A percentile compares a stretch with the other conserved stretches of the same genome.
Conservation (phyloP, 2,329 filamentous ascomycete species). For the Pyrenochaeta sp. region DNA sequence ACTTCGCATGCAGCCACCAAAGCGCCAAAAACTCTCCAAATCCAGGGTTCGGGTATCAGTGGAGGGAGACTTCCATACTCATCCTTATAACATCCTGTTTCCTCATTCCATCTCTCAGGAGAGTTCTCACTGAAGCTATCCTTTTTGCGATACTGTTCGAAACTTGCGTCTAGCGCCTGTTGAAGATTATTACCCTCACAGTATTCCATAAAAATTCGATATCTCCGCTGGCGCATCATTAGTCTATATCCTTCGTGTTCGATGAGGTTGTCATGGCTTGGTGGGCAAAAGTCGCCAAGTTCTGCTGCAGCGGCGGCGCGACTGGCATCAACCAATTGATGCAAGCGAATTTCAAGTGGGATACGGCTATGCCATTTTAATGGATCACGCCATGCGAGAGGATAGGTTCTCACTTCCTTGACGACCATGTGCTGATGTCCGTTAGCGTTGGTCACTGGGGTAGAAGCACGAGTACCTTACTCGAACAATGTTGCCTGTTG, state of each 20-base stretch:
- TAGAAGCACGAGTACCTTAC: slow-evolving; percentile 7
- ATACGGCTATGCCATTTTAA: slow-evolving; percentile 6
- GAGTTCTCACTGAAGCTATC: neutral
- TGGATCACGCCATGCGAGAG: slow-evolving; percentile 2
- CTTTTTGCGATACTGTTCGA: too few relatives aligned
- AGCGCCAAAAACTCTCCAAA: too few relatives aligned
- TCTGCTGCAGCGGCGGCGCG: neutral
- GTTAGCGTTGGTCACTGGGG: neutral
- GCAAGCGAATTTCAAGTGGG: slow-evolving; percentile 15
- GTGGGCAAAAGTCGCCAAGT: too few relatives aligned
- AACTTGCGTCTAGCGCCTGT: too few relatives aligned
- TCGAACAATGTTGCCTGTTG: slow-evolving; percentile 5
- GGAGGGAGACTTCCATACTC: too few relatives aligned
- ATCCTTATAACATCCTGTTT: too few relatives aligned
- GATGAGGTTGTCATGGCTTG: slow-evolving; percentile 6
- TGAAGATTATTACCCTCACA: slow-evolving; percentile 4
- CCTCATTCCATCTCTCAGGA: neutral
- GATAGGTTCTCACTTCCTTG: slow-evolving; percentile 5
- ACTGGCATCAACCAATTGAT: slow-evolving; percentile 10
- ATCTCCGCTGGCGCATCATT: slow-evolving; percentile 12
- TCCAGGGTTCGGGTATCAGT: too few relatives aligned
- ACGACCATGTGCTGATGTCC: slow-evolving; percentile 13
- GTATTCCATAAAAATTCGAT: slow-evolving; percentile 12
- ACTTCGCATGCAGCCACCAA: too few relatives aligned
- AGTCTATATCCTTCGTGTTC: slow-evolving; percentile 10